A percentile compares a stretch with the other conserved stretches of the same genome.
Evolutionary conservation across 306 rosid genomes (phyloP).

Genomic region (Quercus dentata): DNA sequence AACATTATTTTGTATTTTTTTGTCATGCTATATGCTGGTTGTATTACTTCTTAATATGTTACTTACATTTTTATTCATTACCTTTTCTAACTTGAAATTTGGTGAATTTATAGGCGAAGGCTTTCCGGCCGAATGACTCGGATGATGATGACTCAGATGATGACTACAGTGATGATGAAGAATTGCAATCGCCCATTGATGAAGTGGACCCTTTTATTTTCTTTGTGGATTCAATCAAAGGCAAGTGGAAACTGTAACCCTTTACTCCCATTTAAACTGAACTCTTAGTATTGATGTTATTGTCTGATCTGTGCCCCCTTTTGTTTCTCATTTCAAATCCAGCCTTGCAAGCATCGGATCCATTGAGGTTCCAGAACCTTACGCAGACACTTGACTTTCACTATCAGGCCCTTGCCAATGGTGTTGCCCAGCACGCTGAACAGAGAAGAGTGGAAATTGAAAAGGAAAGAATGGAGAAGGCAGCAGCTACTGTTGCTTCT

Average conservation of each 20-base stretch:
- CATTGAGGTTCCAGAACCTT: conserved; percentile 74
- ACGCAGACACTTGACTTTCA: conserved; percentile 78
- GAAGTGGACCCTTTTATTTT: conserved; percentile 94
- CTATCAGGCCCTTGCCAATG: conserved; percentile 86
- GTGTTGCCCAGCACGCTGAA: conserved; percentile 90
- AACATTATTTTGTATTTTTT: neutral
- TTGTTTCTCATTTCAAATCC: neutral
- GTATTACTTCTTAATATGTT: neutral
- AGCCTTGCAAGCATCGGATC: conserved; percentile 76
- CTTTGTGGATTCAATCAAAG: conserved; percentile 83
- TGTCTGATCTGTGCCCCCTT: neutral
- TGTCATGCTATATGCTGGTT: neutral
- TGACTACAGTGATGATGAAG: conserved; percentile 92
- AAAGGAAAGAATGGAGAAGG: conserved; percentile 82
- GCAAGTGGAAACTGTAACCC: conserved; percentile 28
- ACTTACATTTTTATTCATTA: conserved; percentile 5
- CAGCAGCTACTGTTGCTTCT: conserved; percentile 54
- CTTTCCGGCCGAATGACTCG: conserved; percentile 65
- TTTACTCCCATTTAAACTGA: neutral
- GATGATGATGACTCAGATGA: conserved; percentile 81
- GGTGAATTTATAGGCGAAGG: conserved; percentile 53
- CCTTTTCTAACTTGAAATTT: conserved; percentile 5
- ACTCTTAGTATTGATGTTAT: neutral
- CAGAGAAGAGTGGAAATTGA: conserved; percentile 82
- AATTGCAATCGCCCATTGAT: conserved; percentile 94